Percentiles rank a stretch among this genome's conserved stretches.
Evolutionary conservation across 768 basidiomycete genomes (phyloP).

Genomic region (Lyophyllum shimeji): DNA sequence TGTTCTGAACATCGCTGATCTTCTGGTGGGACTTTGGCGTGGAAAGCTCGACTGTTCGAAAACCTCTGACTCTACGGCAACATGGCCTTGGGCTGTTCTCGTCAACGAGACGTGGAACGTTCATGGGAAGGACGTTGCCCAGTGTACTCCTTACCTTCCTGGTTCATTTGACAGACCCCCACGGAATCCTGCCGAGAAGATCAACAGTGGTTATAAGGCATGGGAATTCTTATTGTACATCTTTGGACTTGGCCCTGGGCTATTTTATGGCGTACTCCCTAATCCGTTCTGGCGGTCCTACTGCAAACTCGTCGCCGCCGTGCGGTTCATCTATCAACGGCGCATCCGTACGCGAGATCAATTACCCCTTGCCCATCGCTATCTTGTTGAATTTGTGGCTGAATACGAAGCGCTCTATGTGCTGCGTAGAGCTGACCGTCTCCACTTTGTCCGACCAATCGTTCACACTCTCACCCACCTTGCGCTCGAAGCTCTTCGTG

Average conservation of each 20-base stretch:
- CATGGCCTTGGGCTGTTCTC: conserved; percentile 33
- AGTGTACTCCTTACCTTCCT: conserved; percentile 21
- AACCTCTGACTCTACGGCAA: conserved; percentile 8
- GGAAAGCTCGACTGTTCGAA: conserved; percentile 21
- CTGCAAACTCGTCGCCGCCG: conserved; percentile 9
- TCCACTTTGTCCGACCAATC: conserved; percentile 35
- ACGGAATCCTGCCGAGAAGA: conserved; percentile 36
- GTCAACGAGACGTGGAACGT: conserved; percentile 25
- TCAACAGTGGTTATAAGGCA: conserved; percentile 33
- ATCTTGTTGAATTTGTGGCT: conserved; percentile 24
- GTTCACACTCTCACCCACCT: conserved; percentile 32
- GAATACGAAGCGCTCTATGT: conserved; percentile 39
- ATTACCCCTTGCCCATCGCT: background rate
- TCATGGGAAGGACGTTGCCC: conserved; percentile 34
- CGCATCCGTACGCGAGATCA: background rate
- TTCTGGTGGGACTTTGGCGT: conserved; percentile 34
- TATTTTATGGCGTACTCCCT: conserved; percentile 7
- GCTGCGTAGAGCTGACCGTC: conserved; percentile 15
- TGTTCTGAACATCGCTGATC: conserved; percentile 37
- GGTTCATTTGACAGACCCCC: conserved; percentile 26
- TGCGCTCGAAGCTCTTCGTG: conserved; percentile 18
- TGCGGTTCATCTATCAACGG: conserved; percentile 7
- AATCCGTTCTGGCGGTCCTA: background rate
- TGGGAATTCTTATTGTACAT: conserved; percentile 12
- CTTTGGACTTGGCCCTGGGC: conserved; percentile 11